These are phyloP conservation scores for Ganoderma meredithae DNA, from an alignment of 1,284 basidiomycete genomes.

Conservation along the genomic window DNA sequence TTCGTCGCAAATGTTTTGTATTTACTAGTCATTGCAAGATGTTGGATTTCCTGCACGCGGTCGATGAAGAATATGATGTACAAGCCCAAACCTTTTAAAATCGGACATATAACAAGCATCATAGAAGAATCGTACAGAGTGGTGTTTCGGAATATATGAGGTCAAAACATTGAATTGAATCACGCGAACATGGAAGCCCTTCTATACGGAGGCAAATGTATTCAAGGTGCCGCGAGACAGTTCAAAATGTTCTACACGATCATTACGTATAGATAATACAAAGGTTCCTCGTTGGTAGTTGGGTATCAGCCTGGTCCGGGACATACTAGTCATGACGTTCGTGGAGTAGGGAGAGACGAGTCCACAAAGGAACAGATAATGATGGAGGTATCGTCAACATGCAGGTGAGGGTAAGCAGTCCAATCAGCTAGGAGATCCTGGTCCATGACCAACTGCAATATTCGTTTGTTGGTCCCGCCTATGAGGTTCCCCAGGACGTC, in stretches of 20 bases:
- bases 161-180: background rate
- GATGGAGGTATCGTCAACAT: constrained; percentile 26
- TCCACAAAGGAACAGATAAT: constrained; percentile 16
- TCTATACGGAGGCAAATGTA: background rate
- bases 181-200: background rate
- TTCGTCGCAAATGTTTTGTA: background rate
- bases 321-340: background rate
- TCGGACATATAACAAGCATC: background rate
- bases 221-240: background rate
- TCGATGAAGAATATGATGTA: constrained; percentile 41
- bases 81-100: background rate
- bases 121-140: background rate
- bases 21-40: constrained; percentile 32
- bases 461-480: constrained; percentile 15
- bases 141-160: background rate
- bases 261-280: background rate
- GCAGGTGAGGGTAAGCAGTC: constrained; percentile 12
- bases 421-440: constrained; percentile 10
- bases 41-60: constrained; percentile 40
- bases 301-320: background rate
- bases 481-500: constrained; percentile 29
- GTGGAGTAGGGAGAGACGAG: background rate
- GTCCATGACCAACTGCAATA: constrained; percentile 20
- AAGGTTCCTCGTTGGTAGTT: background rate
- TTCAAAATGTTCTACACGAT: background rate